A percentile compares a stretch with the other conserved stretches of the same genome.
Conservation (phyloP, 2,329 filamentous ascomycete genomes). For the Diplodia corticola region DNA sequence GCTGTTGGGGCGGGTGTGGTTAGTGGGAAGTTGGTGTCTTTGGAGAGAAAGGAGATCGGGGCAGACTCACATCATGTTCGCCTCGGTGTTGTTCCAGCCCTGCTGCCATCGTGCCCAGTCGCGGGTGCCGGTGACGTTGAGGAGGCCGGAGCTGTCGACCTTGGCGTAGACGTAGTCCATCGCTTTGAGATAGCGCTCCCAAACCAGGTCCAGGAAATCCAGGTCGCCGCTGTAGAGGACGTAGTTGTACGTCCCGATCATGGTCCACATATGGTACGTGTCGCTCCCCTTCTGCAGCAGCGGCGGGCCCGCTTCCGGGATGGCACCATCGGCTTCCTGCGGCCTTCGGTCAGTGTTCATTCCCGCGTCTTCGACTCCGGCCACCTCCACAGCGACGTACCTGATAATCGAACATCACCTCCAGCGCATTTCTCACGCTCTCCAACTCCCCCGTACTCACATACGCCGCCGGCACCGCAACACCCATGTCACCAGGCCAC, state of each 20-base stretch:
- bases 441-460: conserved; percentile 46
- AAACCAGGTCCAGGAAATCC: conserved; percentile 43
- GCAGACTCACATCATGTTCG: conserved; percentile 47
- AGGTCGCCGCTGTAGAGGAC: conserved; percentile 42
- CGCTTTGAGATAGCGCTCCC: conserved; percentile 47
- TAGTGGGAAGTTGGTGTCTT: neutral
- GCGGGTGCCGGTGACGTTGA: conserved; percentile 46
- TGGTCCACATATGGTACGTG: conserved; percentile 55
- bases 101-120: conserved; percentile 49
- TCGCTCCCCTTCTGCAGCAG: conserved; percentile 35
- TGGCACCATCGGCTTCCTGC: conserved; percentile 24
- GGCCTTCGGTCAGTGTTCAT: neutral
- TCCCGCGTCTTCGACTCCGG: too few relatives aligned
- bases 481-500: conserved; percentile 54
- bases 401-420: conserved; percentile 20
- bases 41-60: neutral
- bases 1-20: conserved; percentile 25
- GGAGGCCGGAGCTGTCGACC: conserved; percentile 46
- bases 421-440: conserved; percentile 47
- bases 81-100: conserved; percentile 53
- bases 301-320: conserved; percentile 45
- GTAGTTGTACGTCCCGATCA: conserved; percentile 50
- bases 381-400: too few relatives aligned
- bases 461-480: conserved; percentile 44
- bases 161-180: conserved; percentile 45